These are phyloP conservation scores for Cymbomonas tetramitiformis DNA, from an alignment of 139 green algal genomes.

Conservation along the genomic window DNA sequence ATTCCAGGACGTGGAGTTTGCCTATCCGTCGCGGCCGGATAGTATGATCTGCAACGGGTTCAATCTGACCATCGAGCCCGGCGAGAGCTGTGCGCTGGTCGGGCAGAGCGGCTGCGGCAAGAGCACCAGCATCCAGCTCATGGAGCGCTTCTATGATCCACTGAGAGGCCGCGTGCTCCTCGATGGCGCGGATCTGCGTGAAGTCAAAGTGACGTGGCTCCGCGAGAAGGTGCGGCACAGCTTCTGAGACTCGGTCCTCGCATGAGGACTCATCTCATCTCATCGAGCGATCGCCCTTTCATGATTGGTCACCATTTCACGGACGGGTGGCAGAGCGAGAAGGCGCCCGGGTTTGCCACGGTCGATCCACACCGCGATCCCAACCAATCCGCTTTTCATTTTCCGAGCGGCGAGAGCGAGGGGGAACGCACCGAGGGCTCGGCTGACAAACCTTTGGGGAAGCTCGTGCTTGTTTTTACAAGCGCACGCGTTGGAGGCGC, in stretches of 20 bases:
- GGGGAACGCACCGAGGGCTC: no score
- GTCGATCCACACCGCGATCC: no score
- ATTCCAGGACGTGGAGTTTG: slow-evolving; percentile 12
- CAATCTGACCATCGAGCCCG: slow-evolving; percentile 40
- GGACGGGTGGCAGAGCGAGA: no score
- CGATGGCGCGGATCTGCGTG: slow-evolving; percentile 61
- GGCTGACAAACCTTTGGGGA: no score
- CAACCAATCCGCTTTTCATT: no score
- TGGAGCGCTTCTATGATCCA: slow-evolving; percentile 85
- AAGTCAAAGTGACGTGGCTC: slow-evolving; percentile 55
- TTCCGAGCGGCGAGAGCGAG: no score
- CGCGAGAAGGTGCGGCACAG: no score
- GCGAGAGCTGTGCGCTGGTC: slow-evolving; percentile 73
- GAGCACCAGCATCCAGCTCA: slow-evolving; percentile 65
- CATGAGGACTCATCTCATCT: not conserved
- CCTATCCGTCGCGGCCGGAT: slow-evolving; percentile 14
- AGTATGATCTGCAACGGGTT: slow-evolving; percentile 35
- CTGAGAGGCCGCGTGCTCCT: slow-evolving; percentile 38
- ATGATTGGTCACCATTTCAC: no score
- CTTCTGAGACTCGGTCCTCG: not conserved
- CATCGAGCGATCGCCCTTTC: no score
- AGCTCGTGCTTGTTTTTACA: no score
- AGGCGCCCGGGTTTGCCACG: no score
- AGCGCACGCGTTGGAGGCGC: no score
- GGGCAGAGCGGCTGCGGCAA: slow-evolving; percentile 77